phyloP scores from a whole-genome alignment of 306 rosid genomes.

The Prunus armeniaca region DNA sequence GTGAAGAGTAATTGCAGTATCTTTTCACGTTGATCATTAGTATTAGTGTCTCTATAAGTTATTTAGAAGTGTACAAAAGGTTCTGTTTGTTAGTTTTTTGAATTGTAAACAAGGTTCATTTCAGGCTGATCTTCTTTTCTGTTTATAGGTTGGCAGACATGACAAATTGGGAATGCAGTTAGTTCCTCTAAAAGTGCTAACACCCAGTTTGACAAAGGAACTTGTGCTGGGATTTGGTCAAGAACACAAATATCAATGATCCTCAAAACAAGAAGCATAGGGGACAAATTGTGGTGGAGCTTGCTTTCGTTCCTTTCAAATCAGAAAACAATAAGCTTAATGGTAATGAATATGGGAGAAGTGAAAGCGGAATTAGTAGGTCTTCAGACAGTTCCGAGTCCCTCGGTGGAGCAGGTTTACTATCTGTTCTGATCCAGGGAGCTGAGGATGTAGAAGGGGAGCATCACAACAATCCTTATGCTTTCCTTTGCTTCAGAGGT shows the following conservation, averaged over 20 bases:
- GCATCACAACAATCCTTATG: constrained; percentile 80
- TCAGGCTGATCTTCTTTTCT: not conserved
- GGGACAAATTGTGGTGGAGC: constrained; percentile 69
- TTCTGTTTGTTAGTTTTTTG: not conserved
- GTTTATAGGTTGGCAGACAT: constrained; percentile 74
- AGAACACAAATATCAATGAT: constrained; percentile 61
- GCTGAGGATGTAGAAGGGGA: constrained; percentile 83
- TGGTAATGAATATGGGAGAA: constrained; percentile 33
- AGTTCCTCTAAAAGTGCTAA: constrained; percentile 67
- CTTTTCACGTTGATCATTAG: not conserved
- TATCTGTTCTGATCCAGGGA: constrained; percentile 57
- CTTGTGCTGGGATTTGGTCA: constrained; percentile 64
- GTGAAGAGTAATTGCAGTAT: not conserved
- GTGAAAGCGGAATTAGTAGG: constrained; percentile 38
- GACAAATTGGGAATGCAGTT: constrained; percentile 87
- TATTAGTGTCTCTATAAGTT: not conserved
- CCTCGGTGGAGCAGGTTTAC: constrained; percentile 68
- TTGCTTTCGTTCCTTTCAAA: constrained; percentile 73
- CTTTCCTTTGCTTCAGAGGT: constrained; percentile 60
- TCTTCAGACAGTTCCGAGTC: constrained; percentile 38
- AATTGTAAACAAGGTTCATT: not conserved
- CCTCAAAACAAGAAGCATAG: constrained; percentile 62
- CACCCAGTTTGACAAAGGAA: constrained; percentile 55
- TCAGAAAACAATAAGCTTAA: constrained; percentile 52
- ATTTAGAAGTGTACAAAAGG: not conserved